These are phyloP conservation scores for Candida incommunis DNA, from an alignment of 805 yeast genomes.

Conservation along the genomic window DNA sequence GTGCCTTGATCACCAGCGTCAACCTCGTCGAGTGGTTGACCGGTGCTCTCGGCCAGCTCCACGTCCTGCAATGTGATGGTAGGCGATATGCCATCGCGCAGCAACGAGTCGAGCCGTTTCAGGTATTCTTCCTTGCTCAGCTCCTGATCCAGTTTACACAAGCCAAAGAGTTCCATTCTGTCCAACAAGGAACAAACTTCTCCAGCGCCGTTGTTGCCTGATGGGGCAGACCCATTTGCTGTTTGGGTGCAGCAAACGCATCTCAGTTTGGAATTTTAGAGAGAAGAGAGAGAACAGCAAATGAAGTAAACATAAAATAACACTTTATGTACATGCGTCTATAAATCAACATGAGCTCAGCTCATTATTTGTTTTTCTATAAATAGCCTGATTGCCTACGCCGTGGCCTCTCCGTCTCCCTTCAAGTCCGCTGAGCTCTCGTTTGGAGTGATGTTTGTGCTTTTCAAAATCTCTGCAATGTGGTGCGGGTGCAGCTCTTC, in stretches of 20 bases:
- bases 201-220: too few species aligned
- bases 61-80: not conserved
- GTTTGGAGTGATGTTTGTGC: constrained; percentile 5
- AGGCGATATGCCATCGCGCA: not conserved
- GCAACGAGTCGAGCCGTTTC: not conserved
- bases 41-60: not conserved
- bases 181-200: too few species aligned
- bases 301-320: too few species aligned
- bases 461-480: constrained; percentile 3
- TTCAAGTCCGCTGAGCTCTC: not conserved
- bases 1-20: constrained; percentile 36
- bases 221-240: too few species aligned
- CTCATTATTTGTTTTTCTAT: not conserved
- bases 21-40: constrained; percentile 2
- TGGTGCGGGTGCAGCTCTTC: constrained; percentile 2
- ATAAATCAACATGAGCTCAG: not conserved
- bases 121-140: not conserved
- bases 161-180: not conserved
- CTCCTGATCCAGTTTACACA: not conserved
- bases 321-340: not conserved
- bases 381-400: too few species aligned
- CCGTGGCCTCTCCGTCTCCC: too few species aligned
- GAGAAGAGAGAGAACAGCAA: too few species aligned
- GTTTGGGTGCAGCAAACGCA: too few species aligned
- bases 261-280: too few species aligned